Evolutionary conservation across 805 yeast species (phyloP).

Genomic region (Zygotorulaspora sp.): DNA sequence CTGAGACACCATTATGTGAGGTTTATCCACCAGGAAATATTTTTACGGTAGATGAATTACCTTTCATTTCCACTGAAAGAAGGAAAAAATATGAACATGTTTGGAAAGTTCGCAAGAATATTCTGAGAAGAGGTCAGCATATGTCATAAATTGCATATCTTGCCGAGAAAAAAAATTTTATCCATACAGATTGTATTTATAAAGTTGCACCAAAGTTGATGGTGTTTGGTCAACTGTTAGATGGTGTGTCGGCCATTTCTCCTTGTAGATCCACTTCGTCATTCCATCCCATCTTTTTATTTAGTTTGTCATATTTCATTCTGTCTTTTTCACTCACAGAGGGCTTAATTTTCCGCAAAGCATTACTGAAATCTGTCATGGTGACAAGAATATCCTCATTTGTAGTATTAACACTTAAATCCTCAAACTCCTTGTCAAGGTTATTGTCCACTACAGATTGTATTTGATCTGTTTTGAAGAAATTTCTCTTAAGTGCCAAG

Average conservation of each 20-base stretch:
- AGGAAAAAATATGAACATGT: constrained; percentile 47
- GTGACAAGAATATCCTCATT: constrained; percentile 50
- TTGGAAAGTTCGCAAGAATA: constrained; percentile 55
- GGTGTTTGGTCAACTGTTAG: not conserved
- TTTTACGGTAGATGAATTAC: constrained; percentile 28
- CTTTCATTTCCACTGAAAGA: constrained; percentile 42
- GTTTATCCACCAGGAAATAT: constrained; percentile 35
- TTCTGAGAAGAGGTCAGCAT: constrained; percentile 43
- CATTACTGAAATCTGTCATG: constrained; percentile 59
- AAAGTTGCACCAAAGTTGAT: not conserved
- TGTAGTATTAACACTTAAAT: constrained; percentile 35
- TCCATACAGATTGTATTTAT: constrained; percentile 3
- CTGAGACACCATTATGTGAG: constrained; percentile 61
- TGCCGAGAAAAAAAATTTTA: no score
- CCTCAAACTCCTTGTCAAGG: constrained; percentile 39
- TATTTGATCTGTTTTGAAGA: constrained; percentile 48
- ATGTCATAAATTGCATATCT: no score
- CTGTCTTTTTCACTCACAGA: constrained; percentile 87
- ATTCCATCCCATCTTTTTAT: constrained; percentile 73
- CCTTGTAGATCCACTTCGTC: constrained; percentile 35
- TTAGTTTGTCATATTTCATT: constrained; percentile 65
- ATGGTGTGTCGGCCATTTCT: constrained; percentile 4
- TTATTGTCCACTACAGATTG: constrained; percentile 44
- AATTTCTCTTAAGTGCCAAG: constrained; percentile 69
- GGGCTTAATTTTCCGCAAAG: constrained; percentile 75